Conservation (phyloP, 305 asterid species). For the Fraxinus platypoda region DNA sequence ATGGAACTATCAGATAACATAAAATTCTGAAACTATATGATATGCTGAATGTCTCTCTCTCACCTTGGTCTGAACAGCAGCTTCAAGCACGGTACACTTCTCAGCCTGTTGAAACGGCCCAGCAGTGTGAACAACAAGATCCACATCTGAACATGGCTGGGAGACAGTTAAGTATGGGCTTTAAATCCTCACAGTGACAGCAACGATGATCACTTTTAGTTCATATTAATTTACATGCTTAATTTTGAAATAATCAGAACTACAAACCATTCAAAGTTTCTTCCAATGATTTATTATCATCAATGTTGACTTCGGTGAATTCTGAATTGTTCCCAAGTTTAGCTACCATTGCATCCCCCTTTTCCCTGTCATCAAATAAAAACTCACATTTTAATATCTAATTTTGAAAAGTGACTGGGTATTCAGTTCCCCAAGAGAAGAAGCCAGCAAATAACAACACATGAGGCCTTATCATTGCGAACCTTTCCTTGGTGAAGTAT, state of each 20-base stretch:
- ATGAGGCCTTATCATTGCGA: neutral
- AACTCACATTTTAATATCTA: neutral
- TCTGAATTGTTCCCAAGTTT: conserved; percentile 56
- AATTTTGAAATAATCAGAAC: conserved; percentile 20
- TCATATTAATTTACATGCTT: neutral
- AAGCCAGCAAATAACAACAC: neutral
- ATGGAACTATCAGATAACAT: conserved; percentile 14
- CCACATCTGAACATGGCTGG: conserved; percentile 57
- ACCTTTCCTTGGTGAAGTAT: neutral
- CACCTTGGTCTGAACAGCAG: conserved; percentile 96
- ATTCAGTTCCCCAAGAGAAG: neutral
- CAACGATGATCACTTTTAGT: neutral
- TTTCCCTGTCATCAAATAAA: conserved; percentile 51
- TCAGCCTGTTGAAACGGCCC: conserved; percentile 93
- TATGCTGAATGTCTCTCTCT: conserved; percentile 69
- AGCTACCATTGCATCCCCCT: conserved; percentile 65
- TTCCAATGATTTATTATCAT: conserved; percentile 50
- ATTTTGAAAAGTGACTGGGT: neutral
- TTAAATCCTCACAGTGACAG: neutral
- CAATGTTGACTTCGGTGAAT: conserved; percentile 62
- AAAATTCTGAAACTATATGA: conserved; percentile 17
- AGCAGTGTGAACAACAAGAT: conserved; percentile 83
- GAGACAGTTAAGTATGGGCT: neutral
- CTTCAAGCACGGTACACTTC: conserved; percentile 74
- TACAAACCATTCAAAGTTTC: conserved; percentile 56